A percentile compares a stretch with the other conserved stretches of the same genome.
Conservation (phyloP, 129 eudicot genomes). For the Escallonia rubra region DNA sequence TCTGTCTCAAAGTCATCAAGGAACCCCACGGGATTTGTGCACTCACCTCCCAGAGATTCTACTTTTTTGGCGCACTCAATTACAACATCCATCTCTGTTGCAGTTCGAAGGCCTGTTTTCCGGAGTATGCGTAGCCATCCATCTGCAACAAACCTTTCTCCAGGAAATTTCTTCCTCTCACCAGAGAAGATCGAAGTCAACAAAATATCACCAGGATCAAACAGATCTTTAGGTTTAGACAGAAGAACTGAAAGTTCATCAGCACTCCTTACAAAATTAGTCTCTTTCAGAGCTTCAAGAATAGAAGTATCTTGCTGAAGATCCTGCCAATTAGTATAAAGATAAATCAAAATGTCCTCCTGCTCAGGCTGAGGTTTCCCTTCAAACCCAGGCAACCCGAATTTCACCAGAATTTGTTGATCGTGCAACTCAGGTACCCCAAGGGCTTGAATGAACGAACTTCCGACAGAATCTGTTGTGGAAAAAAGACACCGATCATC, state of each 20-base stretch:
- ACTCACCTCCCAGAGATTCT: slow-evolving; percentile 78
- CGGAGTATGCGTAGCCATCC: slow-evolving; percentile 85
- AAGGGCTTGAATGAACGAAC: slow-evolving; percentile 65
- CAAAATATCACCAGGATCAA: slow-evolving; percentile 77
- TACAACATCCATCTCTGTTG: slow-evolving; percentile 75
- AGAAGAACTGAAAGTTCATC: slow-evolving; percentile 60
- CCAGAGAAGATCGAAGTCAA: slow-evolving; percentile 78
- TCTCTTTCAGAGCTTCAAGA: slow-evolving; percentile 68
- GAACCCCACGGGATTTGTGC: slow-evolving; percentile 37
- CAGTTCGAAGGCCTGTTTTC: slow-evolving; percentile 70
- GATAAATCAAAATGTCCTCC: slow-evolving; percentile 74
- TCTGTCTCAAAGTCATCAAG: slow-evolving; percentile 65
- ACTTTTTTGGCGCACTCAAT: slow-evolving; percentile 94
- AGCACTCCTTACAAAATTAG: slow-evolving; percentile 71
- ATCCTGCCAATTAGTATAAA: slow-evolving; percentile 78
- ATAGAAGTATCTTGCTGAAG: slow-evolving; percentile 70
- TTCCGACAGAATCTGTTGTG: slow-evolving; percentile 47
- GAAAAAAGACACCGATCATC: slow-evolving; percentile 67
- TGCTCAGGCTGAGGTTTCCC: slow-evolving; percentile 66
- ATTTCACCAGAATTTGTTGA: slow-evolving; percentile 72
- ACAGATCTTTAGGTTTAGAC: slow-evolving; percentile 70
- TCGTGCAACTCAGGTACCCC: slow-evolving; percentile 85
- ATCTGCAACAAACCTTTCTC: slow-evolving; percentile 83
- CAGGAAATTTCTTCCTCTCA: slow-evolving; percentile 77
- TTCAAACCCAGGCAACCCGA: slow-evolving; percentile 85